Base-by-base conservation (phyloP, 2,329 filamentous ascomycete genomes). In the Alternaria longipes region DNA sequence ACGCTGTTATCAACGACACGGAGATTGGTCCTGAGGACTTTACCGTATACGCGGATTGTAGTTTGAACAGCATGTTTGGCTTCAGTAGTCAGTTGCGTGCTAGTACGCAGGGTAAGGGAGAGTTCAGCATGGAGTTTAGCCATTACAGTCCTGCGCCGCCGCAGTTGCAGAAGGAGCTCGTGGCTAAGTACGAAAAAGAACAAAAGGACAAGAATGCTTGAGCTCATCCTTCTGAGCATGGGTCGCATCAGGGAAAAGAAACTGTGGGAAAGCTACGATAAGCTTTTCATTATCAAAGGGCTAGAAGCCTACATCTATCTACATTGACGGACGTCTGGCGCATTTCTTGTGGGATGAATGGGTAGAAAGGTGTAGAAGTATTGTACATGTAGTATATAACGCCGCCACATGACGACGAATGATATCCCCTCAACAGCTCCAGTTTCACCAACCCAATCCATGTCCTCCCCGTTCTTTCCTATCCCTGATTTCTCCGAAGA, bases 61-160 rank as follows among this genome's bases (percentile, higher is more conserved):
- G 90, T 78, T 81, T 99, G 78, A 97, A 98, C 79, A 89, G 90
- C 78, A 99, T 99, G 95, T 99, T 99, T 79, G 95, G 95, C 65
- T 98, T 99, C 83, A 94, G 90, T 74, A 92, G 90, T 42, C 92
- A 97, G 81, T 82, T 99, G 69, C 88, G 95, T 71, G 95, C 95
- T 14, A 92, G 94, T 22, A 98, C 94, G 2, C 95, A 99, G 83
- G 95, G 95, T 64, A 99, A 99, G 86, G 95, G 95, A 74, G 95
- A 99, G 83, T 99, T 97, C 78, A 91, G 87, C 74, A 98, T 99
- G 95, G 95, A 99, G 82, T 99, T 99, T 76, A 95, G 91, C 80
- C 95, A 98, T 83, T 99, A 99, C 75, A 89, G 91, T 54, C 85
- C 93, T 53, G 93, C 95, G 60, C 91, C 94, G 50, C 88, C 89